Base-by-base conservation (phyloP, 768 basidiomycete genomes). In the Coprinopsis sp. region DNA sequence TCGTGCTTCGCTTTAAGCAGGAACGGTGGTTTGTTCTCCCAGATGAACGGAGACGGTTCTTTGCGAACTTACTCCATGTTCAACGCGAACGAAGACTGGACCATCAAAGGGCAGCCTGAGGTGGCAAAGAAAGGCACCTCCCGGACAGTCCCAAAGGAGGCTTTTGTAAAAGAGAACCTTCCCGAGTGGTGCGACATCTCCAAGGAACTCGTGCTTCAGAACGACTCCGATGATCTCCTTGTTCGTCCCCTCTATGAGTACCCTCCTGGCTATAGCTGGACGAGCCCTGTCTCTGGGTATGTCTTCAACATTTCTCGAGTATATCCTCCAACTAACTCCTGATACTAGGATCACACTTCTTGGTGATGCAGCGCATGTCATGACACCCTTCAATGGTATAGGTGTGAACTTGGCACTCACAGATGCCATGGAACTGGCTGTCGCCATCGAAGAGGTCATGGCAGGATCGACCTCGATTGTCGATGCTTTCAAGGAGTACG, bases 341-440 rank as follows among this genome's bases (percentile, higher is more conserved):
- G n/a, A 39, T 29, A 14, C 3, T 37, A 50, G 54, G 23, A 41
- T 55, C 31, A 58, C 58, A 4, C 28, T 62, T 11, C 36, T 60
- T 2, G 60, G 58, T 2, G 58, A 62, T 51, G 58, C 60, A 14
- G 60, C 60, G 2, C 60, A 62, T 51, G 51, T 62, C 24, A 60
- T 62, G 57, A 57, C 57, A 7, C 60, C 58, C 18, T 58, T 58
- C 37, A 55, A 54, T 1, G 60, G 60, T 10, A 55, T 55, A 22
- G 60, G 60, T 6, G 58, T 59, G 12, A 61, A 61, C 34, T 49
- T 57, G 12, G 58, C 51, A 4, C 53, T 61, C 53, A 41, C 47
- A 19, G 58, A 56, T 44, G 54, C 58, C 1, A 46, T 57, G 33
- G 57, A 60, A 23, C 47, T 60, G 8, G 48, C 54, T 2, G 23